These are phyloP conservation scores for Sapria himalayana DNA, from an alignment of 345 rosid species.

Conservation along the genomic window DNA sequence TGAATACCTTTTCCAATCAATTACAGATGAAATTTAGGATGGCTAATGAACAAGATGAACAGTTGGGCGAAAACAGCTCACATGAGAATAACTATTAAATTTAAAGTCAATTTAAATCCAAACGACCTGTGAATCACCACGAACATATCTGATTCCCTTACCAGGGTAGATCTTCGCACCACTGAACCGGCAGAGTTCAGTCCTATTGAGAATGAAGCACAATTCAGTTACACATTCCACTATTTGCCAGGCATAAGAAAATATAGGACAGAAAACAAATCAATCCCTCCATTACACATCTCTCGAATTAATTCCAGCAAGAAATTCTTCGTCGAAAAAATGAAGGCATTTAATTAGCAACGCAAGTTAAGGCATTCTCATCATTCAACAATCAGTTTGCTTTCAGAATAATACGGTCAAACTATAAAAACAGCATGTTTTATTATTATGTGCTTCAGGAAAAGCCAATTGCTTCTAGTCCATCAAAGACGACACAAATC, in stretches of 20 bases:
- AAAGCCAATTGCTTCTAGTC: no score
- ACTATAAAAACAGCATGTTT: no score
- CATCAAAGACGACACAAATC: not conserved
- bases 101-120: not conserved
- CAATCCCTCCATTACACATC: no score
- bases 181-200: constrained; percentile 57
- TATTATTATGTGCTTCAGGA: no score
- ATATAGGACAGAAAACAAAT: not conserved
- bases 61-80: not conserved
- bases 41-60: not conserved
- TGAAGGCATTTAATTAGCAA: no score
- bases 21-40: not conserved
- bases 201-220: constrained; percentile 13
- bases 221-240: not conserved
- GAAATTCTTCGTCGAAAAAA: not conserved
- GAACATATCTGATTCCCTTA: constrained; percentile 46
- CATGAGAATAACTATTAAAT: not conserved
- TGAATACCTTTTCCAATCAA: constrained; percentile 38
- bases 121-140: constrained; percentile 54
- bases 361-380: no score
- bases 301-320: not conserved
- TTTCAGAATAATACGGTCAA: no score
- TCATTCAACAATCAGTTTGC: no score
- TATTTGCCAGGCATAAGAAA: not conserved
- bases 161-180: constrained; percentile 64